Percentiles rank a stretch among this genome's conserved stretches.
phyloP scores from a whole-genome alignment of 2,329 filamentous ascomycete genomes.

The Tolypocladium inflatum region DNA sequence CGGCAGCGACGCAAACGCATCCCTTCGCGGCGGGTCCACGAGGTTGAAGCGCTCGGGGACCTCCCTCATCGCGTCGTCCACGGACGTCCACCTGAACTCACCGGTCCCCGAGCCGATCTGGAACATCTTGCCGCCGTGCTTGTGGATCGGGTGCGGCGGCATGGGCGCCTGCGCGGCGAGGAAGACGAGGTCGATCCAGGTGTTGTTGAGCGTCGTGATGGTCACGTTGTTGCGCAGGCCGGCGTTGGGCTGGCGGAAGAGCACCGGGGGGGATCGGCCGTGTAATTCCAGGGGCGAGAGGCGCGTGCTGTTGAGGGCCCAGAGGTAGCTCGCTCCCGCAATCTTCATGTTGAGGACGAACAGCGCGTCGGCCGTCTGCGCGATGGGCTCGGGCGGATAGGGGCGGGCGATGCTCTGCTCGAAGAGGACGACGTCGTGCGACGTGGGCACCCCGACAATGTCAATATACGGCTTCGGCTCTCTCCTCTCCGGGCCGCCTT shows the following conservation, averaged over 20 bases:
- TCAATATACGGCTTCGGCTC: constrained; percentile 35
- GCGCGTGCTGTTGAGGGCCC: constrained; percentile 40
- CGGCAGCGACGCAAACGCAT: constrained; percentile 22
- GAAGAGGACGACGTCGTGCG: constrained; percentile 31
- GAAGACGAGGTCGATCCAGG: constrained; percentile 49
- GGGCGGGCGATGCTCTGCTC: constrained; percentile 31
- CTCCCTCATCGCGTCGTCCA: constrained; percentile 39
- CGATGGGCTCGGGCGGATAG: constrained; percentile 35
- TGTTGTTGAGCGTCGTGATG: constrained; percentile 33
- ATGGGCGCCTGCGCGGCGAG: constrained; percentile 27
- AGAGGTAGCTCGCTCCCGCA: constrained; percentile 37
- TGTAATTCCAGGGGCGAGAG: constrained; percentile 10
- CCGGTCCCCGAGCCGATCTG: constrained; percentile 42
- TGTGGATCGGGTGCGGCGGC: constrained; percentile 51
- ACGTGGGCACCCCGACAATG: constrained; percentile 34
- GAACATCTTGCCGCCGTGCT: constrained; percentile 53
- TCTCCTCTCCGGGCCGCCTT: too few relatives aligned
- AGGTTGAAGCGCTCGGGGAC: constrained; percentile 46
- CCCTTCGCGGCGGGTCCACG: constrained; percentile 41
- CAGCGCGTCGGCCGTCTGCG: constrained; percentile 32
- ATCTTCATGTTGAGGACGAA: constrained; percentile 31
- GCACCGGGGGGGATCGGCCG: too few relatives aligned
- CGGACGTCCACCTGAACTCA: constrained; percentile 39
- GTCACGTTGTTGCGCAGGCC: constrained; percentile 31
- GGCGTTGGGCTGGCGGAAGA: too few relatives aligned